phyloP scores from a whole-genome alignment of 2,329 filamentous ascomycete genomes.

The Thelonectria rubi region DNA sequence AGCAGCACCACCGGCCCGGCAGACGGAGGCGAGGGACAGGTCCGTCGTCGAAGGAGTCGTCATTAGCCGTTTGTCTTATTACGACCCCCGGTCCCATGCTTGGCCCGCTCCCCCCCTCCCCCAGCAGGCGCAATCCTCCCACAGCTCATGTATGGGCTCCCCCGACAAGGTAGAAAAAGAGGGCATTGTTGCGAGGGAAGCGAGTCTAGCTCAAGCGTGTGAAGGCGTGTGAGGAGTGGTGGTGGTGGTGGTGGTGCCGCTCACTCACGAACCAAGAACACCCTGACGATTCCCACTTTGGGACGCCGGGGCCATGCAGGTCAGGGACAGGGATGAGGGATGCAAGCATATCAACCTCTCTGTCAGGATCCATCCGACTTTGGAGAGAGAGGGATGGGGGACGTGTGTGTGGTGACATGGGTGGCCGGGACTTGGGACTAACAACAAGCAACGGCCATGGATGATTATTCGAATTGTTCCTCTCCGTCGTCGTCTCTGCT shows the following conservation, averaged over 20 bases:
- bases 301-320: constrained; percentile 1
- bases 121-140: too few species aligned
- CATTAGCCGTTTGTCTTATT: constrained; percentile 29
- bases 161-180: too few species aligned
- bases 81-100: constrained; percentile 35
- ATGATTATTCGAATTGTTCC: too few species aligned
- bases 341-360: too few species aligned
- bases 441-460: background rate
- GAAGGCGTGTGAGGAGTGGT: background rate
- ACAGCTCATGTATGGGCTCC: too few species aligned
- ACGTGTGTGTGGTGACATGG: too few species aligned
- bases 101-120: too few species aligned
- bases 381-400: background rate
- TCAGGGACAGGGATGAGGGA: background rate
- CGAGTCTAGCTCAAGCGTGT: too few species aligned
- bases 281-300: constrained; percentile 9
- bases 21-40: constrained; percentile 22
- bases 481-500: background rate
- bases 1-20: constrained; percentile 37
- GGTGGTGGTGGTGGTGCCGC: too few species aligned
- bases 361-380: too few species aligned
- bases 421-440: background rate
- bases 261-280: constrained; percentile 16
- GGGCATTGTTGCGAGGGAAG: too few species aligned
- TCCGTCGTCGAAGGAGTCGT: constrained; percentile 28